Percentiles rank a stretch among this genome's conserved stretches.
phyloP scores from a whole-genome alignment of 1,284 basidiomycete genomes.

The Papiliotrema terrestris region DNA sequence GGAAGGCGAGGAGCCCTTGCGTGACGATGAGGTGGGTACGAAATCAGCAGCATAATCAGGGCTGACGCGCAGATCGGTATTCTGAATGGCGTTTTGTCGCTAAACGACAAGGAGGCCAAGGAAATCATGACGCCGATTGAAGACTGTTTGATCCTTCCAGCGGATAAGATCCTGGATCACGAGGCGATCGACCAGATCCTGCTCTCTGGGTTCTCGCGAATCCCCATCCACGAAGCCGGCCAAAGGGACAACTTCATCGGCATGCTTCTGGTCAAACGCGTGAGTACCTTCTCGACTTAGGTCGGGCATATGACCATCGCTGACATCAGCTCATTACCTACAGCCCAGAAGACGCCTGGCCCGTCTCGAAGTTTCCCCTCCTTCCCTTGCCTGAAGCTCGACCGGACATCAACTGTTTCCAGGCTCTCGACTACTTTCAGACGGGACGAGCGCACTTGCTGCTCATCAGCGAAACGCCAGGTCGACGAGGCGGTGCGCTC shows the following conservation, averaged over 20 bases:
- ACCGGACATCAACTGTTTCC: slow-evolving; percentile 76
- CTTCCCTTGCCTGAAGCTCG: slow-evolving; percentile 88
- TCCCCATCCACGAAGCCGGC: slow-evolving; percentile 80
- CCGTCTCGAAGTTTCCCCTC: slow-evolving; percentile 69
- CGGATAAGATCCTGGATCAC: slow-evolving; percentile 77
- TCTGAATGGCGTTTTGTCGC: slow-evolving; percentile 78
- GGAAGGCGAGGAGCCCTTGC: slow-evolving; percentile 76
- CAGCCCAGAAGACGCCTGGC: slow-evolving; percentile 74
- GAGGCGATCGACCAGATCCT: slow-evolving; percentile 67
- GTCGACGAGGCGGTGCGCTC: slow-evolving; percentile 70
- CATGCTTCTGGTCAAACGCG: slow-evolving; percentile 81
- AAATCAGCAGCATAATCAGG: not conserved
- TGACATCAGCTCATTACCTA: slow-evolving; percentile 71
- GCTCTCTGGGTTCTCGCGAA: slow-evolving; percentile 86
- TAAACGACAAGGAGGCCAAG: slow-evolving; percentile 78
- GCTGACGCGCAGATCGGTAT: slow-evolving; percentile 63
- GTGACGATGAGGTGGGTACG: slow-evolving; percentile 62
- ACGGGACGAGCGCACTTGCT: slow-evolving; percentile 91
- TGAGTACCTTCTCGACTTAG: slow-evolving; percentile 31
- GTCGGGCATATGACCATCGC: not conserved
- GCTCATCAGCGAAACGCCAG: slow-evolving; percentile 78
- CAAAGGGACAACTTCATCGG: slow-evolving; percentile 77
- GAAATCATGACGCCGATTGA: slow-evolving; percentile 83
- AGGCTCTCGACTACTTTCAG: slow-evolving; percentile 65
- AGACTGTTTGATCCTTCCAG: slow-evolving; percentile 51